Evolutionary conservation across 257 asterid species (phyloP).

Genomic region (Solanum corneliomulleri): DNA sequence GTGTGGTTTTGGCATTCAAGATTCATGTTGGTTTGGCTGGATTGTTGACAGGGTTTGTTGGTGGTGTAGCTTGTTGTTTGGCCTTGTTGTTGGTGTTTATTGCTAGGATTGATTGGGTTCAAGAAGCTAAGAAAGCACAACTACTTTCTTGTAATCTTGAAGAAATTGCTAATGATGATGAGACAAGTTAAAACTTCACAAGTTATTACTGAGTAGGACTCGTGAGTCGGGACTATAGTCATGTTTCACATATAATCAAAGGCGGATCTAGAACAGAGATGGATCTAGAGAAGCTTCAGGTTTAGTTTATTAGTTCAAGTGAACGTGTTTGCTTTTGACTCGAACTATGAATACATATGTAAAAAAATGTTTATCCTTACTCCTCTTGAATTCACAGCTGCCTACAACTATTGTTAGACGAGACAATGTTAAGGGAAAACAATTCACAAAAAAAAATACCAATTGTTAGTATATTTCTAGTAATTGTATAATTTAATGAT

Average conservation of each 20-base stretch:
- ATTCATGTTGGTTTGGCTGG: slow-evolving; percentile 55
- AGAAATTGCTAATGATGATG: not conserved
- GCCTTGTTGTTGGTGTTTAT: slow-evolving; percentile 46
- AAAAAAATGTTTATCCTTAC: not conserved
- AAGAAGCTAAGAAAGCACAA: slow-evolving; percentile 49
- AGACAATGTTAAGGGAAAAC: not conserved
- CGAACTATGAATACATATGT: not conserved
- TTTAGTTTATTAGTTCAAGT: not conserved
- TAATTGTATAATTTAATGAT: not conserved
- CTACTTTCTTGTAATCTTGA: slow-evolving; percentile 9
- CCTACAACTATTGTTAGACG: not conserved
- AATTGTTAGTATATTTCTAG: not conserved
- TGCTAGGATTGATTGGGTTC: slow-evolving; percentile 57
- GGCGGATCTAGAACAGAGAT: not conserved
- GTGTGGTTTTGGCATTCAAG: slow-evolving; percentile 49
- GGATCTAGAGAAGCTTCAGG: not conserved
- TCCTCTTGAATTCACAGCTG: too few relatives aligned
- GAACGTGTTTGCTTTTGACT: not conserved
- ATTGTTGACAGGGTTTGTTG: slow-evolving; percentile 57
- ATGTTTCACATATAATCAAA: not conserved
- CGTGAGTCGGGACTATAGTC: not conserved
- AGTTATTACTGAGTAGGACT: not conserved
- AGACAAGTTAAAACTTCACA: not conserved
- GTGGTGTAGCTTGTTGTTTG: slow-evolving; percentile 57
- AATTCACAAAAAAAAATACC: not conserved